Evolutionary conservation across 73 alveolate genomes (phyloP).

Genomic region (Stentor roeselii): DNA sequence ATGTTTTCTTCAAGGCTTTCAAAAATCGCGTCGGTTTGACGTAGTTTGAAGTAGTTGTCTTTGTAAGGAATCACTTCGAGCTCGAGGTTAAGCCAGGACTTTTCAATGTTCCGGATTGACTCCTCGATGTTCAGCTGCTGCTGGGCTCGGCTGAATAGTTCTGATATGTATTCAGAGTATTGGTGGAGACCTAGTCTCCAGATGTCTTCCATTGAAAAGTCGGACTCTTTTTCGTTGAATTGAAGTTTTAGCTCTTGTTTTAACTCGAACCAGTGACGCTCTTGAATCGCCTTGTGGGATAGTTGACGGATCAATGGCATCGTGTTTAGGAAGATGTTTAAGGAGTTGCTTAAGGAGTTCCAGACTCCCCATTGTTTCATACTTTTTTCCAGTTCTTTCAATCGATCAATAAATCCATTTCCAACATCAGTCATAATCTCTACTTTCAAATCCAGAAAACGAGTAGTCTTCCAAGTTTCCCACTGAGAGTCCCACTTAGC

Average conservation of each 20-base stretch:
- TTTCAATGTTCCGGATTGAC: conserved; percentile 71
- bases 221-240: conserved; percentile 64
- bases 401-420: conserved; percentile 60
- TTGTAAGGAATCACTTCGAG: conserved; percentile 16
- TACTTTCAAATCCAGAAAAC: conserved; percentile 75
- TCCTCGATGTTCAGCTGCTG: conserved; percentile 89
- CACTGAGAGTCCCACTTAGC: conserved; percentile 92
- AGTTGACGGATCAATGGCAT: conserved; percentile 96
- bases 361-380: conserved; percentile 81
- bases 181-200: conserved; percentile 60
- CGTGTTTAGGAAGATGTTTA: conserved; percentile 32
- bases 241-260: conserved; percentile 84
- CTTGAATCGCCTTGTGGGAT: conserved; percentile 97
- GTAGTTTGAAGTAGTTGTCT: conserved; percentile 52
- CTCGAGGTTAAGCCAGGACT: conserved; percentile 58
- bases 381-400: conserved; percentile 69
- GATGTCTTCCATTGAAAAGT: conserved; percentile 74
- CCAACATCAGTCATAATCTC: conserved; percentile 79
- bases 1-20: conserved; percentile 92
- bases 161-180: conserved; percentile 39
- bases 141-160: conserved; percentile 75
- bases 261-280: conserved; percentile 98
- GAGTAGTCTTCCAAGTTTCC: conserved; percentile 70
- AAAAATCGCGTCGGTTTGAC: conserved; percentile 65
- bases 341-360: conserved; percentile 30